Conservation (phyloP, 352 stramenopile genomes). For the Phytophthora fragariae region DNA sequence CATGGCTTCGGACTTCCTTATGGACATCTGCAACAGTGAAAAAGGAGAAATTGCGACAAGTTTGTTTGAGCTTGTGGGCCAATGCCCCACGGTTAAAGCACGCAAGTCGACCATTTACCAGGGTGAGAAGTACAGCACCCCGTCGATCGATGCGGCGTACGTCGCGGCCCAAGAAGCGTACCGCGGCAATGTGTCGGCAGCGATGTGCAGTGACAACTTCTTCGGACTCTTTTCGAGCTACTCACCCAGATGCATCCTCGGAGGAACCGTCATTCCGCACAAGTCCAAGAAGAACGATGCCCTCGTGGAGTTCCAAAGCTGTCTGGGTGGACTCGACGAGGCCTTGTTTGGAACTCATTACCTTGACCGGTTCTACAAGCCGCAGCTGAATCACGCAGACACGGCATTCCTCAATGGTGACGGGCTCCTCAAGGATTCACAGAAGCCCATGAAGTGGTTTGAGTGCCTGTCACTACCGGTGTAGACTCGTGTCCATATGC, state of each 20-base stretch:
- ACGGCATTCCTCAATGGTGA: slow-evolving; percentile 53
- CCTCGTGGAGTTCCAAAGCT: slow-evolving; percentile 56
- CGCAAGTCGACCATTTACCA: slow-evolving; percentile 43
- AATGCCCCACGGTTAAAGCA: slow-evolving; percentile 42
- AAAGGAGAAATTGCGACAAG: not conserved
- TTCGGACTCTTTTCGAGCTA: slow-evolving; percentile 43
- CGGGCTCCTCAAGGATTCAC: slow-evolving; percentile 29
- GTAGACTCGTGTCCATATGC: too few relatives aligned
- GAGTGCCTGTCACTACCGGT: slow-evolving; percentile 30
- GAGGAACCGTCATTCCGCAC: slow-evolving; percentile 30
- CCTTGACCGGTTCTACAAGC: slow-evolving; percentile 39
- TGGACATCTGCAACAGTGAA: slow-evolving; percentile 23
- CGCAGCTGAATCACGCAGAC: slow-evolving; percentile 53
- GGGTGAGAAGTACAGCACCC: slow-evolving; percentile 27
- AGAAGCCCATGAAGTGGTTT: slow-evolving; percentile 56
- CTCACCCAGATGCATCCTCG: slow-evolving; percentile 12
- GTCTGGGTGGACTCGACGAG: slow-evolving; percentile 30
- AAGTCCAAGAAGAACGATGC: slow-evolving; percentile 44
- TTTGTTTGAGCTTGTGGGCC: slow-evolving; percentile 34
- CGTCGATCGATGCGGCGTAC: slow-evolving; percentile 34
- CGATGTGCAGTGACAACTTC: slow-evolving; percentile 52
- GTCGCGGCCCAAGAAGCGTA: slow-evolving; percentile 41
- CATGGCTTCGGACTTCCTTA: slow-evolving; percentile 49
- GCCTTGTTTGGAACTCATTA: slow-evolving; percentile 37
- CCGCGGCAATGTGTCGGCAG: slow-evolving; percentile 35